phyloP scores from a whole-genome alignment of 2,329 filamentous ascomycete genomes.

The Trichothecium roseum region DNA sequence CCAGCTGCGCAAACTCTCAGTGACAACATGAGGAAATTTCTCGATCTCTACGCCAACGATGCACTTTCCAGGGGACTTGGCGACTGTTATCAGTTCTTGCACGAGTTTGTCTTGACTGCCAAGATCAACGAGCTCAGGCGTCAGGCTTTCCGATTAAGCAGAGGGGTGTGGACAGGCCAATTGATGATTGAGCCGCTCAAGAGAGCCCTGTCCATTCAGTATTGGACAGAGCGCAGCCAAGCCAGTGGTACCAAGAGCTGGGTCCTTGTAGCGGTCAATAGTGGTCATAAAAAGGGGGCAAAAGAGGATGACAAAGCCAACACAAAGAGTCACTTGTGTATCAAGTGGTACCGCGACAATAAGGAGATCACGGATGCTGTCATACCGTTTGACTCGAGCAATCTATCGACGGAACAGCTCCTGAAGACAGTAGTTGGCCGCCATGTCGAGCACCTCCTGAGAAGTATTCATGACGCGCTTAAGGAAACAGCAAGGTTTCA shows the following conservation, averaged over 20 bases:
- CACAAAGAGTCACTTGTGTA: constrained; percentile 42
- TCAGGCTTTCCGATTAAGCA: constrained; percentile 63
- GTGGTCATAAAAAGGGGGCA: constrained; percentile 38
- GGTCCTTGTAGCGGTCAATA: constrained; percentile 77
- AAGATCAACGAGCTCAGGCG: constrained; percentile 76
- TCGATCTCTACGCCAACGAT: constrained; percentile 66
- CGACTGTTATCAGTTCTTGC: constrained; percentile 78
- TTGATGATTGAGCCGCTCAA: constrained; percentile 71
- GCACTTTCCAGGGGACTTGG: constrained; percentile 58
- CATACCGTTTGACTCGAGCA: constrained; percentile 55
- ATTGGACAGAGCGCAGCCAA: constrained; percentile 59
- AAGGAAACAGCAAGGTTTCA: constrained; percentile 49
- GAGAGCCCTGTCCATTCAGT: constrained; percentile 76
- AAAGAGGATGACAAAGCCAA: constrained; percentile 20
- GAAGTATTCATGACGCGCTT: constrained; percentile 53
- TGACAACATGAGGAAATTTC: constrained; percentile 49
- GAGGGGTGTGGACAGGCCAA: constrained; percentile 66
- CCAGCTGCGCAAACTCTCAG: constrained; percentile 55
- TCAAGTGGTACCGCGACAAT: constrained; percentile 79
- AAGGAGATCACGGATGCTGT: constrained; percentile 60
- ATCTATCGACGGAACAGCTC: constrained; percentile 64
- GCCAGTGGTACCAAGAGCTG: constrained; percentile 65
- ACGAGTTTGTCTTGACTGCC: constrained; percentile 80
- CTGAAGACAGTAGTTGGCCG: constrained; percentile 64
- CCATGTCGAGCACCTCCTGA: constrained; percentile 64